Conservation (phyloP, 2,329 filamentous ascomycete species). For the Dichotomopilus funicola region DNA sequence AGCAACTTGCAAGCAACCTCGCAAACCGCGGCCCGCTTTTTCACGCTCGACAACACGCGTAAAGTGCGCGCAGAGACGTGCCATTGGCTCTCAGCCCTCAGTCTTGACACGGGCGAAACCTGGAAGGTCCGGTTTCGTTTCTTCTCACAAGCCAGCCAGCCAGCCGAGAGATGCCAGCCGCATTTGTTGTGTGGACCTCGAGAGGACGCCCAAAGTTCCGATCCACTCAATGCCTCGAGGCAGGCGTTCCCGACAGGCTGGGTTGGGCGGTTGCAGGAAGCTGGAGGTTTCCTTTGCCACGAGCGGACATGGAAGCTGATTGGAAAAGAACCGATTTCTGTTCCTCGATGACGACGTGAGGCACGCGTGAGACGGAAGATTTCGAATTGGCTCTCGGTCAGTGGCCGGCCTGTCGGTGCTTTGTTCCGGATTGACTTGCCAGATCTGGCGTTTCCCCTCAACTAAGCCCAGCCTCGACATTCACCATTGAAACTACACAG, state of each 20-base stretch:
- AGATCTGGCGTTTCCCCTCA: not conserved
- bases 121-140: not conserved
- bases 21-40: not conserved
- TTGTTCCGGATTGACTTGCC: not conserved
- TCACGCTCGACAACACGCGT: constrained; percentile 2
- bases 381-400: not conserved
- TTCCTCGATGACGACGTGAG: not conserved
- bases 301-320: not conserved
- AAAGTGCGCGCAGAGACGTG: constrained; percentile 13
- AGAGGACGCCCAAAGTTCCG: too few species aligned
- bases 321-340: constrained; percentile 3
- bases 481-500: not conserved
- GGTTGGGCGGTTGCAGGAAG: constrained; percentile 9
- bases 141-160: not conserved
- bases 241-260: constrained; percentile 5
- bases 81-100: constrained; percentile 7
- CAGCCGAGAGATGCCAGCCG: too few species aligned
- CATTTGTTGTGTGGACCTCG: too few species aligned
- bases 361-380: too few species aligned
- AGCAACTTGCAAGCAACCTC: constrained; percentile 4
- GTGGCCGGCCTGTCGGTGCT: not conserved
- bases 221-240: too few species aligned
- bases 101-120: not conserved
- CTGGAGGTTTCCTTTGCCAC: constrained; percentile 2
- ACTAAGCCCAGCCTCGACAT: not conserved